Percentiles rank a stretch among this genome's conserved stretches.
Conservation (phyloP, 306 rosid genomes). For the Acacia acuminata region DNA sequence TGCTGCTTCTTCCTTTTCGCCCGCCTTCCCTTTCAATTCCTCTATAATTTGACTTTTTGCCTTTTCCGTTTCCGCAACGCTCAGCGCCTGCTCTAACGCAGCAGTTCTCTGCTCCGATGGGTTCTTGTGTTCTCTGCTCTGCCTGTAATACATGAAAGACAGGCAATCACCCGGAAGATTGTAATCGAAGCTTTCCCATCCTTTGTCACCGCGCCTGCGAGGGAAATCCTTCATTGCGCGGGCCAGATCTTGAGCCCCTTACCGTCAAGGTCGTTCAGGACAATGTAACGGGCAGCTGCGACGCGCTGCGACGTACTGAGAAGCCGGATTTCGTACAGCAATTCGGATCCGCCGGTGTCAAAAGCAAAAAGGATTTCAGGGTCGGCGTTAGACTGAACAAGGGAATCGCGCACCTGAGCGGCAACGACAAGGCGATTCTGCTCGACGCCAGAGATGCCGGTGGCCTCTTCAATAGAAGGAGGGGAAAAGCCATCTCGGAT, state of each 20-base stretch:
- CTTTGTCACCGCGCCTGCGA: slow-evolving; percentile 58
- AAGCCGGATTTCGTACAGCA: slow-evolving; percentile 74
- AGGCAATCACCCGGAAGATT: slow-evolving; percentile 72
- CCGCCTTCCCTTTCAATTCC: slow-evolving; percentile 38
- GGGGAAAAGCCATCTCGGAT: slow-evolving; percentile 72
- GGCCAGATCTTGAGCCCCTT: slow-evolving; percentile 67
- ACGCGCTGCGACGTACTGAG: slow-evolving; percentile 57
- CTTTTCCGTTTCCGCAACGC: slow-evolving; percentile 49
- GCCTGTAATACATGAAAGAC: slow-evolving; percentile 69
- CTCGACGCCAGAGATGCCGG: slow-evolving; percentile 74
- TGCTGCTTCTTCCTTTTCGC: neutral
- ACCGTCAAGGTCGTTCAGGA: slow-evolving; percentile 44
- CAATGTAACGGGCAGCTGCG: slow-evolving; percentile 59
- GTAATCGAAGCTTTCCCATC: slow-evolving; percentile 73
- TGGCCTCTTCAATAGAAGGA: slow-evolving; percentile 66
- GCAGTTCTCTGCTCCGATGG: slow-evolving; percentile 46
- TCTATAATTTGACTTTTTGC: slow-evolving; percentile 44
- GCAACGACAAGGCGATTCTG: slow-evolving; percentile 75
- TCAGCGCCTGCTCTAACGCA: slow-evolving; percentile 59
- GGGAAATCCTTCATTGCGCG: slow-evolving; percentile 82
- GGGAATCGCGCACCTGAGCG: slow-evolving; percentile 77
- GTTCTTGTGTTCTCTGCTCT: slow-evolving; percentile 56
- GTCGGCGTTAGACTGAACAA: slow-evolving; percentile 51
- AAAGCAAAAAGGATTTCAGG: slow-evolving; percentile 47
- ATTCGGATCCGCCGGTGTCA: slow-evolving; percentile 66